Evolutionary conservation across 306 rosid genomes (phyloP).

Genomic region (Sindora glabra): DNA sequence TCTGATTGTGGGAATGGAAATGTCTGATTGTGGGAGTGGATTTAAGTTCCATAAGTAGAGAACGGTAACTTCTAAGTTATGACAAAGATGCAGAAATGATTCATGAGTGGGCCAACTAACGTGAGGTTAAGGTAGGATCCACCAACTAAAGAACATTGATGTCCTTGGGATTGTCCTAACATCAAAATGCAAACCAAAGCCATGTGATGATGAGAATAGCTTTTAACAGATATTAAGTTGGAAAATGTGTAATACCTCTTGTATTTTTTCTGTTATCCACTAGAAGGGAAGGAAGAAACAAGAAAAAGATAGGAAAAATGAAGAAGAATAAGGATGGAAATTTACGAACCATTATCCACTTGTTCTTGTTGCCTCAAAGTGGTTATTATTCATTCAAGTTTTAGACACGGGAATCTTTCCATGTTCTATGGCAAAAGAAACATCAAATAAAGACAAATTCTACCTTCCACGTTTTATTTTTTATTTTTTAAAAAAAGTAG

Average conservation of each 20-base stretch:
- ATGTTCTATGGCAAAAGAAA: constrained; percentile 52
- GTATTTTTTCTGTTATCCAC: neutral
- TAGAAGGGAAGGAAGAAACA: neutral
- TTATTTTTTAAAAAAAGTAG: constrained; percentile 2
- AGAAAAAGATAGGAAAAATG: neutral
- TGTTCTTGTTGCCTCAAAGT: constrained; percentile 22
- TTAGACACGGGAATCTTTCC: constrained; percentile 69
- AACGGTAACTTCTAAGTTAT: constrained; percentile 88
- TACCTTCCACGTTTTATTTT: no score
- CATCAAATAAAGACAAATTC: constrained; percentile 50
- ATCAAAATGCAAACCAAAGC: constrained; percentile 31
- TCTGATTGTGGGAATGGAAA: constrained; percentile 27
- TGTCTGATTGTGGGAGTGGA: constrained; percentile 27
- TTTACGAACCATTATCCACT: constrained; percentile 33
- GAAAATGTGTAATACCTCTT: neutral
- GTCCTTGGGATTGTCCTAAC: constrained; percentile 30
- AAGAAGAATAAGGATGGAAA: neutral
- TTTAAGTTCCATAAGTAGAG: constrained; percentile 22
- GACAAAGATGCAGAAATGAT: constrained; percentile 78
- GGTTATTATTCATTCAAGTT: constrained; percentile 38
- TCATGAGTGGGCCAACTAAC: constrained; percentile 30
- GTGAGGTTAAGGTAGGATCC: constrained; percentile 21
- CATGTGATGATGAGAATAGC: constrained; percentile 28
- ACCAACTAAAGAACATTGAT: constrained; percentile 23
- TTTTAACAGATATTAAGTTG: constrained; percentile 9